These are phyloP conservation scores for Pseudogymnoascus sp. DNA, from an alignment of 2,329 filamentous ascomycete species.

Conservation along the genomic window DNA sequence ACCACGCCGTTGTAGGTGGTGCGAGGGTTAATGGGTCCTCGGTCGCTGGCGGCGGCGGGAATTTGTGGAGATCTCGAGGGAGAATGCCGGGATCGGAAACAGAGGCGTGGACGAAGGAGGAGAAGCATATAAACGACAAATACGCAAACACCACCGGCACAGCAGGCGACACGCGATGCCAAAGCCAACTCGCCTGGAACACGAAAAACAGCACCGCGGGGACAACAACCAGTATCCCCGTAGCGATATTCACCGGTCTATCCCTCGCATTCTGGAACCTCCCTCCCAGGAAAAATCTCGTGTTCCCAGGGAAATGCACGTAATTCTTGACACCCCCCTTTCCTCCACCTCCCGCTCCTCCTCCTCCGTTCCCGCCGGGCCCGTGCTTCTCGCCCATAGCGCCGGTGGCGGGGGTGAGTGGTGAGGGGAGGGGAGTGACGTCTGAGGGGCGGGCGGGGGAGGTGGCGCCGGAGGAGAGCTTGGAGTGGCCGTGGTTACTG, in stretches of 20 bases:
- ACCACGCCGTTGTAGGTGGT: constrained; percentile 89
- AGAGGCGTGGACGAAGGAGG: constrained; percentile 90
- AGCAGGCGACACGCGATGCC: constrained; percentile 81
- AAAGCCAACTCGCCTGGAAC: constrained; percentile 71
- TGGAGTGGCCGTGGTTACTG: constrained; percentile 65
- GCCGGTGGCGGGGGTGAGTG: constrained; percentile 11
- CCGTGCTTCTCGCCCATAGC: constrained; percentile 23
- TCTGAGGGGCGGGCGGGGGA: constrained; percentile 57
- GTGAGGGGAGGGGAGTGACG: constrained; percentile 14
- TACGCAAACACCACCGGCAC: constrained; percentile 88
- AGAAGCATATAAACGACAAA: constrained; percentile 82
- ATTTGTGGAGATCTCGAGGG: constrained; percentile 83
- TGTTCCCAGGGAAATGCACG: constrained; percentile 92
- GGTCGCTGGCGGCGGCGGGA: constrained; percentile 67
- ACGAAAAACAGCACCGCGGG: constrained; percentile 80
- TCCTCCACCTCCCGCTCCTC: constrained; percentile 21
- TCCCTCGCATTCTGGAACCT: constrained; percentile 83
- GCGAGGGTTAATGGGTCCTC: constrained; percentile 77
- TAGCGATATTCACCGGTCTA: constrained; percentile 82
- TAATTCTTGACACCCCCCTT: constrained; percentile 59
- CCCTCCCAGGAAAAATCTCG: constrained; percentile 79
- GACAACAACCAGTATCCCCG: constrained; percentile 70
- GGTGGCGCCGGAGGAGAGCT: constrained; percentile 73
- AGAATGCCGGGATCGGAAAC: constrained; percentile 88
- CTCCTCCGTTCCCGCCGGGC: constrained; percentile 23